These are phyloP conservation scores for Berkeleyomyces rouxiae DNA, from an alignment of 2,329 filamentous ascomycete genomes.

Conservation along the genomic window DNA sequence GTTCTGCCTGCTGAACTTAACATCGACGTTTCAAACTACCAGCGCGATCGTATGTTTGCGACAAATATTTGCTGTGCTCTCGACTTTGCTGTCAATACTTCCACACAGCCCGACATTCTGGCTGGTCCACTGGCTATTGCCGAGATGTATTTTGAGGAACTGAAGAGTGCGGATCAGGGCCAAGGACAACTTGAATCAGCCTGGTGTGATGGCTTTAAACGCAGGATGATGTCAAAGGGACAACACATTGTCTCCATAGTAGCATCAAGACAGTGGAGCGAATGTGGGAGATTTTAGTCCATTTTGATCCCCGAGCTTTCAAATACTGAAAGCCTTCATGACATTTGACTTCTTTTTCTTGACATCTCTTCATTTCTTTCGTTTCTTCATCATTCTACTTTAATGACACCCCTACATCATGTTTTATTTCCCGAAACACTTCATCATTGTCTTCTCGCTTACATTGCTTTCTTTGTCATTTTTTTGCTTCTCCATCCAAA, in stretches of 20 bases:
- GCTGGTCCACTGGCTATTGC: slow-evolving; percentile 27
- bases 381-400: background rate
- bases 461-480: background rate
- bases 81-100: slow-evolving; percentile 29
- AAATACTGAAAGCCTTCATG: background rate
- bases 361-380: background rate
- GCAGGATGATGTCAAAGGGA: slow-evolving; percentile 24
- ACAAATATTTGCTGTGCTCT: slow-evolving; percentile 34
- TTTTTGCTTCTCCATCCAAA: background rate
- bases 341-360: background rate
- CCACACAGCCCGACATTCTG: slow-evolving; percentile 31
- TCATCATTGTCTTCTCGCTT: background rate
- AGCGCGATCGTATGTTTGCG: slow-evolving; percentile 29
- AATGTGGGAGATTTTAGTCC: slow-evolving; percentile 10
- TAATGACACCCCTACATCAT: background rate
- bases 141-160: slow-evolving; percentile 26
- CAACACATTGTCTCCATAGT: slow-evolving; percentile 26
- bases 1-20: slow-evolving; percentile 24
- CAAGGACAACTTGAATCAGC: slow-evolving; percentile 27
- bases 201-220: slow-evolving; percentile 31
- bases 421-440: background rate
- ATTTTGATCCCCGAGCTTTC: too few species aligned
- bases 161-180: slow-evolving; percentile 24
- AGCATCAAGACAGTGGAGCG: slow-evolving; percentile 23
- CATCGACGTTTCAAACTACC: slow-evolving; percentile 28